A percentile compares a stretch with the other conserved stretches of the same genome.
Evolutionary conservation across 148 eudicot species (phyloP).

Genomic region (Vaccinium corymbosum): DNA sequence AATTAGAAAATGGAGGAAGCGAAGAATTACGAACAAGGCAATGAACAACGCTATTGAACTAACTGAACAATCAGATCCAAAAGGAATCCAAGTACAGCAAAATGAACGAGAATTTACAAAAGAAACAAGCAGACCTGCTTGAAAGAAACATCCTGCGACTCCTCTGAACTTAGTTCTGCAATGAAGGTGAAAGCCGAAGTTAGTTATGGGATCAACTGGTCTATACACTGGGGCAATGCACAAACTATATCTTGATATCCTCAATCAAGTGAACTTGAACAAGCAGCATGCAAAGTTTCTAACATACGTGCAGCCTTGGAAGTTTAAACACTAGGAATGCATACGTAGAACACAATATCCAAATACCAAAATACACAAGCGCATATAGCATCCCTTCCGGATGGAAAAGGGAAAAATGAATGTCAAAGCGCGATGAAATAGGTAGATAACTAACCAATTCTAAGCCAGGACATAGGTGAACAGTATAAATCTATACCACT

Average conservation of each 20-base stretch:
- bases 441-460: background rate
- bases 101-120: constrained; percentile 11
- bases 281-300: background rate
- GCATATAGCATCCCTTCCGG: background rate
- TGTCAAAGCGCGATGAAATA: background rate
- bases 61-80: background rate
- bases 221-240: constrained; percentile 7
- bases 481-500: background rate
- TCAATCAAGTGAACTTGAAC: constrained; percentile 1
- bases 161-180: constrained; percentile 85
- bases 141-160: constrained; percentile 81
- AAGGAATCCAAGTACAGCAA: background rate
- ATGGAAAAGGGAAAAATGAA: background rate
- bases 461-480: background rate
- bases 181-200: constrained; percentile 11
- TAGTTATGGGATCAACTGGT: background rate
- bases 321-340: background rate
- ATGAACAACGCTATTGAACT: background rate
- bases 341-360: background rate
- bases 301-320: background rate
- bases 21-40: background rate
- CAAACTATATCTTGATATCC: background rate
- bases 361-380: background rate
- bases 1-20: background rate
- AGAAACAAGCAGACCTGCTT: constrained; percentile 60